phyloP scores from a whole-genome alignment of 129 eudicot genomes.

The Deinandra increscens region DNA sequence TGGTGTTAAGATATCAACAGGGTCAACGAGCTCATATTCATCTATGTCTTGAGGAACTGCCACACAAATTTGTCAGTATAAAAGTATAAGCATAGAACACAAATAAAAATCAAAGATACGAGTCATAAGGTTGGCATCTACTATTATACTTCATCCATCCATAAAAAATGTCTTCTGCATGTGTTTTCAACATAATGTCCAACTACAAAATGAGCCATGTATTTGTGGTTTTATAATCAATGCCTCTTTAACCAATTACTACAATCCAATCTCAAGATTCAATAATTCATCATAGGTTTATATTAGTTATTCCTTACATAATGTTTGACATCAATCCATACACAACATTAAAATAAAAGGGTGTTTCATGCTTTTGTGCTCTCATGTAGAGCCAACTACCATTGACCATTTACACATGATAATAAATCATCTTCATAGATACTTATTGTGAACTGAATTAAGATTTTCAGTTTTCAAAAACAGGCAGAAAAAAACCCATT shows the following conservation, averaged over 20 bases:
- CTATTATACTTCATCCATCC: neutral
- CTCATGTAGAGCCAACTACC: neutral
- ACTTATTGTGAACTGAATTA: neutral
- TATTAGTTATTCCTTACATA: neutral
- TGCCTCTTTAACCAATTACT: neutral
- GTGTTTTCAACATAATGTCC: neutral
- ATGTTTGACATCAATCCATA: neutral
- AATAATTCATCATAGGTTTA: neutral
- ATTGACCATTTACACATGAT: neutral
- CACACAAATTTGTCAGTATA: slow-evolving; percentile 27
- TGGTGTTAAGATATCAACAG: slow-evolving; percentile 95
- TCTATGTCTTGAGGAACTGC: slow-evolving; percentile 96
- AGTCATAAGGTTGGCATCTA: neutral
- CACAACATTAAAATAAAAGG: neutral
- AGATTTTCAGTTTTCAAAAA: neutral
- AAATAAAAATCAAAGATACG: neutral
- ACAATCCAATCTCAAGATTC: neutral
- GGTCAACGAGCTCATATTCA: slow-evolving; percentile 98
- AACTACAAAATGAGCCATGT: neutral
- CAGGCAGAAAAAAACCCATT: neutral
- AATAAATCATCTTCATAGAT: neutral
- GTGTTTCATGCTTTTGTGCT: neutral
- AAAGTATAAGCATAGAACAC: neutral
- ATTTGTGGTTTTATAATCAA: neutral
- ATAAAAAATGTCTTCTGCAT: neutral